Conservation (phyloP, 768 basidiomycete genomes). For the Podaxis sp. region DNA sequence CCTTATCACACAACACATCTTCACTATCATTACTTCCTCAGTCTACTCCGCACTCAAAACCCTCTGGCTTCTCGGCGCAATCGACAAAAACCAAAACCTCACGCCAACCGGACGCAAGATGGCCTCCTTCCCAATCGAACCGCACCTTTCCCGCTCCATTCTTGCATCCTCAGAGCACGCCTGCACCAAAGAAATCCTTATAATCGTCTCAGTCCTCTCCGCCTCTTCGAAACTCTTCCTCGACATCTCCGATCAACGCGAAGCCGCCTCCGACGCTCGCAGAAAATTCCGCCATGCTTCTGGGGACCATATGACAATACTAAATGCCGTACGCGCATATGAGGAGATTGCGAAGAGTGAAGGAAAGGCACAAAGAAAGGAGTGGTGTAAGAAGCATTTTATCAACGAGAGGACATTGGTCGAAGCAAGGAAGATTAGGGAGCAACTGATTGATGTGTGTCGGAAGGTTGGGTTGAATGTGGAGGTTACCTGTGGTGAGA, state of each 20-base stretch:
- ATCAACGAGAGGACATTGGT: constrained; percentile 79
- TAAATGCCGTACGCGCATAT: constrained; percentile 84
- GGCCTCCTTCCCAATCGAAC: constrained; percentile 93
- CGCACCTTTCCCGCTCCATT: constrained; percentile 73
- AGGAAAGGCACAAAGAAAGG: constrained; percentile 45
- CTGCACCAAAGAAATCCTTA: constrained; percentile 78
- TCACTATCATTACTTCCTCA: constrained; percentile 22
- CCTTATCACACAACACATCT: background rate
- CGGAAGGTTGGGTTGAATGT: constrained; percentile 59
- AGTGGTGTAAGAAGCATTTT: constrained; percentile 85
- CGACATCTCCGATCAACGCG: constrained; percentile 73
- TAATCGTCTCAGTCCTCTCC: constrained; percentile 82
- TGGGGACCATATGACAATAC: constrained; percentile 89
- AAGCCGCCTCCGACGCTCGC: constrained; percentile 66
- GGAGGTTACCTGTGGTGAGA: constrained; percentile 55
- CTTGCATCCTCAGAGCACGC: constrained; percentile 71
- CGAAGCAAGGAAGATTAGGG: constrained; percentile 76
- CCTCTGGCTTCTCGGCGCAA: constrained; percentile 78
- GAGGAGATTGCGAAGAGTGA: constrained; percentile 58
- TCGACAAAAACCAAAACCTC: constrained; percentile 62
- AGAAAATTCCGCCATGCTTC: constrained; percentile 77
- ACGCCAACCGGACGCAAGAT: constrained; percentile 79
- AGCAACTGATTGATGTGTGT: constrained; percentile 74
- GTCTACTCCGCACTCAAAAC: constrained; percentile 65
- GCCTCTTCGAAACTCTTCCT: constrained; percentile 80